Conservation (phyloP, 805 yeast genomes). For the Kazachstania africana region DNA sequence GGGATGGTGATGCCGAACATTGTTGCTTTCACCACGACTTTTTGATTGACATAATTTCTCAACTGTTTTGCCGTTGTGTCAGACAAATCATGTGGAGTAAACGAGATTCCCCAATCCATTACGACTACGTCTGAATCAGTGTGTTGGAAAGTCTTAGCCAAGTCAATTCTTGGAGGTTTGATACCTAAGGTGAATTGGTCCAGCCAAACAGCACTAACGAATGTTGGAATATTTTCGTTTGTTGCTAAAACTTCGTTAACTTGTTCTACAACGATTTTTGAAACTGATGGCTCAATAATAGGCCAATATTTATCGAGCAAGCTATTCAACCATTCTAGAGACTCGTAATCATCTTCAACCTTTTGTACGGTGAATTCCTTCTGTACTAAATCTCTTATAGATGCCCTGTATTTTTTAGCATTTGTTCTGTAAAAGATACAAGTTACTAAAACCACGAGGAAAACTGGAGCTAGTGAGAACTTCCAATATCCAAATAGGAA, state of each 20-base stretch:
- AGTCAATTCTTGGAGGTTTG: conserved; percentile 88
- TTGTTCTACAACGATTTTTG: conserved; percentile 75
- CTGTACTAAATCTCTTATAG: conserved; percentile 68
- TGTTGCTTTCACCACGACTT: conserved; percentile 61
- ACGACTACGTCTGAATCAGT: conserved; percentile 90
- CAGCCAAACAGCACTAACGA: conserved; percentile 73
- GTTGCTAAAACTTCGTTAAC: conserved; percentile 76
- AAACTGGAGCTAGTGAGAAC: conserved; percentile 71
- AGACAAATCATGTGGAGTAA: conserved; percentile 80
- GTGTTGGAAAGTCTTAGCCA: conserved; percentile 78
- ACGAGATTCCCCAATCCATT: conserved; percentile 93
- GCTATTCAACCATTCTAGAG: conserved; percentile 91
- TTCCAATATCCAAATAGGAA: conserved; percentile 70
- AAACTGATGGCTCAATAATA: conserved; percentile 76
- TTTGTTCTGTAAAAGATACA: conserved; percentile 73
- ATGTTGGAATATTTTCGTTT: conserved; percentile 64
- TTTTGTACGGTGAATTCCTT: conserved; percentile 72
- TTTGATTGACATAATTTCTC: conserved; percentile 75
- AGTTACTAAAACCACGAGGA: conserved; percentile 51
- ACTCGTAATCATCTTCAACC: conserved; percentile 81
- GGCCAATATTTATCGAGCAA: conserved; percentile 89
- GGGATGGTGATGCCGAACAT: conserved; percentile 80
- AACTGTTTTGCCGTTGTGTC: conserved; percentile 80
- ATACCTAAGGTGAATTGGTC: conserved; percentile 87
- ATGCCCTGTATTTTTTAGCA: conserved; percentile 64